Base-by-base conservation (phyloP, 331 rosid species). In the Malus hybrid region DNA sequence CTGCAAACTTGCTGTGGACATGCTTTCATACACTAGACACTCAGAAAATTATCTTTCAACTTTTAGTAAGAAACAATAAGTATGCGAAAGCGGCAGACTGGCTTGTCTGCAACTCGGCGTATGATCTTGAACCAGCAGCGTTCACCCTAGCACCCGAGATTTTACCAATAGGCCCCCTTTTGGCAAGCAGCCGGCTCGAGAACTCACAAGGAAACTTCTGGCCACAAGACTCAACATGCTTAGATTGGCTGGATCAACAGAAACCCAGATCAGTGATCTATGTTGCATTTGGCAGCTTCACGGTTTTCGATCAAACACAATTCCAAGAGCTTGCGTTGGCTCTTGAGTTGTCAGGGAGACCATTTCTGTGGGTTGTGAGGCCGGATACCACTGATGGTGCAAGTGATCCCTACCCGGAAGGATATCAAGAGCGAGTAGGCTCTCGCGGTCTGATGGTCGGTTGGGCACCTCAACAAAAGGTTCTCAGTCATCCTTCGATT, bases 1-100 rank as follows among this genome's bases (percentile, higher is more conserved):
- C 88, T 3, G 75, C 52, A 79, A 55, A 76, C 52, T 65, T 82
- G 20, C 7, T 16, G 2, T 82, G 90, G 88, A 28, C 67, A 19
- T 64, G 71, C 54, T 0, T 80, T 0, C 80, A 80, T 7, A 81
- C 83, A 80, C 14, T 67, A 56, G 61, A 55, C 57, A 57, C 80
- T 28, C 39, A 63, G 75, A 80, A 81, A 72, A 54, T 77, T 4
- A 2, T 83, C 28, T 84, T 87, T 39, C 56, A 87, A n/a, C 3
- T 4, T 2, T 4, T 66, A 8, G 18, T 16, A 57, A 57, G 63
- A 57, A 57, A 20, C 63, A 57, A 4, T 10, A 20, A 3, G 63
- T 19, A 6, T 19, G 59, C 2, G 62, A n/a, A 56, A n/a, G 22
- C 11, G 28, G 28, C 28, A n/a, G 28, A 20, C 22, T n/a, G 63